Conservation (phyloP, 2,329 filamentous ascomycete species). For the Phialophora macrospora region DNA sequence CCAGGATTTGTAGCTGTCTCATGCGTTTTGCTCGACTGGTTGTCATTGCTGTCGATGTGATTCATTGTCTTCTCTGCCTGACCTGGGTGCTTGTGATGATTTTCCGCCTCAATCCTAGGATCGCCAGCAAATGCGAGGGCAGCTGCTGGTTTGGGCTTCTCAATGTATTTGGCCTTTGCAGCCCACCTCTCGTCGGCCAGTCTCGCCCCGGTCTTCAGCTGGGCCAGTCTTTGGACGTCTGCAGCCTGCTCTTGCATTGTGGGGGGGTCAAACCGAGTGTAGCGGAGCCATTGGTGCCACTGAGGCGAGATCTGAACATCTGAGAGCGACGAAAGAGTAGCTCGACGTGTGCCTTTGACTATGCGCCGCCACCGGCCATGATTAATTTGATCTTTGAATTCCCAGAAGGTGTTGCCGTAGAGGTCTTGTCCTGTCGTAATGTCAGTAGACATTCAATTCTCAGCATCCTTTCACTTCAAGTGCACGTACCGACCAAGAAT, state of each 20-base stretch:
- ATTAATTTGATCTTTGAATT: constrained; percentile 65
- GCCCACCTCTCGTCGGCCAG: constrained; percentile 67
- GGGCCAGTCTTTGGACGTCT: constrained; percentile 61
- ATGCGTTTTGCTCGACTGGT: constrained; percentile 13
- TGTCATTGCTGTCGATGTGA: constrained; percentile 3
- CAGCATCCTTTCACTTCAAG: not conserved
- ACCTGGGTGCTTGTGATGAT: constrained; percentile 2
- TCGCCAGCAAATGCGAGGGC: constrained; percentile 20
- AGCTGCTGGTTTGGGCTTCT: constrained; percentile 54
- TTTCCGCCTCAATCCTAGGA: constrained; percentile 17
- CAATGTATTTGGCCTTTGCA: constrained; percentile 62
- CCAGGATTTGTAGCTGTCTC: constrained; percentile 27
- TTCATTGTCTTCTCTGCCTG: constrained; percentile 18
- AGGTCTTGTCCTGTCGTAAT: constrained; percentile 61
- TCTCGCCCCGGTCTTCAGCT: constrained; percentile 63
- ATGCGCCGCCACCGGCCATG: constrained; percentile 62
- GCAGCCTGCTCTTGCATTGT: constrained; percentile 63
- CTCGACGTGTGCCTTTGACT: constrained; percentile 59
- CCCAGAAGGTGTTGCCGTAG: constrained; percentile 69
- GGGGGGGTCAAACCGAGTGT: constrained; percentile 62
- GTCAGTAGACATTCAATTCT: constrained; percentile 15
- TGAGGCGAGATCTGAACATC: constrained; percentile 67
- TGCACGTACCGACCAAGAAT: constrained; percentile 60
- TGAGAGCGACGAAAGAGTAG: constrained; percentile 61
- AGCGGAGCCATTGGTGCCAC: constrained; percentile 72